Conservation (phyloP, 768 basidiomycete genomes). For the Fistulinella prunicolor region DNA sequence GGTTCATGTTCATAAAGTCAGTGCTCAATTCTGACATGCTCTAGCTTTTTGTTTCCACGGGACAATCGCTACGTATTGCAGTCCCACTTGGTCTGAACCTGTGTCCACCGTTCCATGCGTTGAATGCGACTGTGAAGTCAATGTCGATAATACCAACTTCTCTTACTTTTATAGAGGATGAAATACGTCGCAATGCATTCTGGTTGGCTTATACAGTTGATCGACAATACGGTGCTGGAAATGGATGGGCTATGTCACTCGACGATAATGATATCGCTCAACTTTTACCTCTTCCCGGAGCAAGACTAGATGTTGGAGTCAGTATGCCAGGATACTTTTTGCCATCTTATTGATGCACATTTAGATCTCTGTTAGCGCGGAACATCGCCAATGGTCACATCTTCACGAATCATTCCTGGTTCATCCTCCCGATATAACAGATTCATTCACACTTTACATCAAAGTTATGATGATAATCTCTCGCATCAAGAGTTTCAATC, state of each 20-base stretch:
- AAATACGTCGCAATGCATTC: conserved; percentile 68
- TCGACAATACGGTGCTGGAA: conserved; percentile 62
- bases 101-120: conserved; percentile 62
- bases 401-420: conserved; percentile 54
- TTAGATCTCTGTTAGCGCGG: conserved; percentile 46
- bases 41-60: conserved; percentile 60
- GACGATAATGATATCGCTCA: conserved; percentile 77
- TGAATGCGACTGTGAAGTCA: conserved; percentile 54
- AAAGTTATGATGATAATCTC: conserved; percentile 67
- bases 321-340: conserved; percentile 17
- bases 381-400: conserved; percentile 67
- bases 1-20: conserved; percentile 4
- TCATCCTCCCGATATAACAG: conserved; percentile 61
- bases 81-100: conserved; percentile 71
- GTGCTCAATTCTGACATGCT: conserved; percentile 4
- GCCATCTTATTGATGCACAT: conserved; percentile 5
- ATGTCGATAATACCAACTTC: conserved; percentile 60
- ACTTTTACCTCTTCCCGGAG: conserved; percentile 58
- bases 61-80: conserved; percentile 53
- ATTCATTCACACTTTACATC: conserved; percentile 69
- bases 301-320: conserved; percentile 62
- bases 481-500: conserved; percentile 60
- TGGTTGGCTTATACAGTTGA: conserved; percentile 72
- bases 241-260: conserved; percentile 67
- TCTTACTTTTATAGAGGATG: conserved; percentile 64